phyloP scores from a whole-genome alignment of 345 rosid species.

The Pistacia atlantica region DNA sequence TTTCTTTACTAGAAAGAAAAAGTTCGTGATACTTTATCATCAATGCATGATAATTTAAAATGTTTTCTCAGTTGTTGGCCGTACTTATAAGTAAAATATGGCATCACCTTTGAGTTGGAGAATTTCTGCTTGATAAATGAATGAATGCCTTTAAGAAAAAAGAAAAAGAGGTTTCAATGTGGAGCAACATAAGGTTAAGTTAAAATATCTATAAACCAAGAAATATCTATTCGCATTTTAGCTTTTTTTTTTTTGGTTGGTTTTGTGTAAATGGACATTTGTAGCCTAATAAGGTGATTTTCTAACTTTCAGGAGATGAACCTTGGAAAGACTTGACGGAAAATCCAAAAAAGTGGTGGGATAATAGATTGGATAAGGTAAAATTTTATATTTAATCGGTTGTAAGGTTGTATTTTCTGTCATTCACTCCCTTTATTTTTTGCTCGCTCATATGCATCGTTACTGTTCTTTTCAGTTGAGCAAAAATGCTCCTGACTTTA shows the following conservation, averaged over 20 bases:
- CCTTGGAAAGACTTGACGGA: slow-evolving; percentile 71
- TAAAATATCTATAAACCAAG: background rate
- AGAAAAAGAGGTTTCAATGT: background rate
- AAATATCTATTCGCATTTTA: no score
- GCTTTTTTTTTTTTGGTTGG: background rate
- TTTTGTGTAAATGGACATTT: background rate
- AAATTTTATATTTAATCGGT: background rate
- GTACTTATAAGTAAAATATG: background rate
- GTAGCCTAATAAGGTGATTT: background rate
- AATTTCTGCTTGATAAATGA: background rate
- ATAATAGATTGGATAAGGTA: slow-evolving; percentile 74
- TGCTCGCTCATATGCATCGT: background rate
- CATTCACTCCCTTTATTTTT: background rate
- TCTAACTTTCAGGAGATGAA: slow-evolving; percentile 52
- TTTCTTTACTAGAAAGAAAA: background rate
- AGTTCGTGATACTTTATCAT: background rate
- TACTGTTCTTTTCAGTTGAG: slow-evolving; percentile 31
- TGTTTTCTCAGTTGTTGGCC: background rate
- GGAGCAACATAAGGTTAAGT: background rate
- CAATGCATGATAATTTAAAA: background rate
- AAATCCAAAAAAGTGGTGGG: slow-evolving; percentile 84
- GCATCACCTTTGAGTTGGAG: background rate
- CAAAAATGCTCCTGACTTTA: slow-evolving; percentile 64
- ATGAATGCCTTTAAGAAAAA: background rate
- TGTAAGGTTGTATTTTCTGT: background rate